Percentiles rank a stretch among this genome's conserved stretches.
These are phyloP conservation scores for Gossypium turneri DNA, from an alignment of 345 rosid species.

Conservation along the genomic window DNA sequence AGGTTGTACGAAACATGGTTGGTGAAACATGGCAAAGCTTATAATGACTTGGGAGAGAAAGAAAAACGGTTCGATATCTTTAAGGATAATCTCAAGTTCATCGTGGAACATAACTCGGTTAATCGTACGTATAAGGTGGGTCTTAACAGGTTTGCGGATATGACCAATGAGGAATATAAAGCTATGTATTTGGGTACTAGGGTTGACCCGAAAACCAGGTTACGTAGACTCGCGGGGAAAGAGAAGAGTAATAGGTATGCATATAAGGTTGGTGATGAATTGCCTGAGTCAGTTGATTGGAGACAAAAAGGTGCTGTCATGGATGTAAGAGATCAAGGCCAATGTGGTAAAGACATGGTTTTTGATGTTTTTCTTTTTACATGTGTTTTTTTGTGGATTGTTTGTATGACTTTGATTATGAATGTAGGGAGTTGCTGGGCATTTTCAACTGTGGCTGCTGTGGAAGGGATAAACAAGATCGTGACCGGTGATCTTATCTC, in stretches of 20 bases:
- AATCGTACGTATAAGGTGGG: slow-evolving; percentile 46
- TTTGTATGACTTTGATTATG: not conserved
- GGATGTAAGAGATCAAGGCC: slow-evolving; percentile 49
- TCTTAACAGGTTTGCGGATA: slow-evolving; percentile 58
- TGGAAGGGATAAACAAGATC: slow-evolving; percentile 71
- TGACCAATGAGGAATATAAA: slow-evolving; percentile 52
- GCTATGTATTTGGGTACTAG: slow-evolving; percentile 40
- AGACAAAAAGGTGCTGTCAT: slow-evolving; percentile 44
- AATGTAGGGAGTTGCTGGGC: slow-evolving; percentile 86
- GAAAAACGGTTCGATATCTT: slow-evolving; percentile 54
- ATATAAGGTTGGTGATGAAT: slow-evolving; percentile 17
- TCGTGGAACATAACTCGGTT: slow-evolving; percentile 42
- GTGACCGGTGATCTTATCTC: slow-evolving; percentile 58
- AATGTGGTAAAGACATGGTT: slow-evolving; percentile 34
- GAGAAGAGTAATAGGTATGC: slow-evolving; percentile 28
- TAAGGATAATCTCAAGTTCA: slow-evolving; percentile 52
- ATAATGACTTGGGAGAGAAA: slow-evolving; percentile 55
- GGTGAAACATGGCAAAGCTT: slow-evolving; percentile 43
- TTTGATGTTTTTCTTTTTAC: not conserved
- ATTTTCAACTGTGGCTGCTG: slow-evolving; percentile 71
- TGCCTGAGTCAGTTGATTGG: slow-evolving; percentile 50
- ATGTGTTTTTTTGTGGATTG: not conserved
- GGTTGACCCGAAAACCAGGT: slow-evolving; percentile 20
- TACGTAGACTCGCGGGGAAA: slow-evolving; percentile 14
- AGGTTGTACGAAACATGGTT: slow-evolving; percentile 55